phyloP scores from a whole-genome alignment of 2,329 filamentous ascomycete genomes.

The Lachnellula arida region DNA sequence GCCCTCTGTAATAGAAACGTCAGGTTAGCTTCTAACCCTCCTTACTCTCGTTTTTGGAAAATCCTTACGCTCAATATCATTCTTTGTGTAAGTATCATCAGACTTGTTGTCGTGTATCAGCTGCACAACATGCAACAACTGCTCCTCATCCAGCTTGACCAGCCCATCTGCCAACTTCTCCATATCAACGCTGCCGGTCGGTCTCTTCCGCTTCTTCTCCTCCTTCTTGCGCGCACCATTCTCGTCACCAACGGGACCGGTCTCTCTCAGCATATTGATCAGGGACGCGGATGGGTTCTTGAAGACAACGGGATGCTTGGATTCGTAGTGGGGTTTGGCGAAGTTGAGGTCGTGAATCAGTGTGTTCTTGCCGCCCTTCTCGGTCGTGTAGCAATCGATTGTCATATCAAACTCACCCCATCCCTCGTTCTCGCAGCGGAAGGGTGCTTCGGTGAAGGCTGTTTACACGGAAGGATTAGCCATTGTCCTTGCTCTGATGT shows the following conservation, averaged over 20 bases:
- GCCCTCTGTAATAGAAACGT: slow-evolving; percentile 56
- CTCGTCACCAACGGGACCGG: slow-evolving; percentile 76
- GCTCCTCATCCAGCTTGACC: slow-evolving; percentile 85
- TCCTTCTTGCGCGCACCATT: slow-evolving; percentile 58
- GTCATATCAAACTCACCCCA: slow-evolving; percentile 99
- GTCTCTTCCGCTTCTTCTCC: slow-evolving; percentile 71
- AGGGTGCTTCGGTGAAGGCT: slow-evolving; percentile 82
- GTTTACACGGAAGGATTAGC: slow-evolving; percentile 6
- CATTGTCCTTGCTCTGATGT: background rate
- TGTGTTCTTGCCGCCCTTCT: slow-evolving; percentile 77
- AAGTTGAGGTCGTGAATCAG: slow-evolving; percentile 93
- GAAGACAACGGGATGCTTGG: slow-evolving; percentile 75
- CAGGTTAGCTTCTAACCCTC: slow-evolving; percentile 4
- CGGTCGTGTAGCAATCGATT: slow-evolving; percentile 75
- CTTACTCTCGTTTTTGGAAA: background rate
- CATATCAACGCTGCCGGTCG: slow-evolving; percentile 66
- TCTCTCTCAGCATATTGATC: slow-evolving; percentile 72
- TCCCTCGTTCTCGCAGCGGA: slow-evolving; percentile 86
- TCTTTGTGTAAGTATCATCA: slow-evolving; percentile 91
- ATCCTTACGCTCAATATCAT: slow-evolving; percentile 84
- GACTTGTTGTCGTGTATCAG: slow-evolving; percentile 98
- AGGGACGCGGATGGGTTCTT: slow-evolving; percentile 90
- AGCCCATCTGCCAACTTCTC: slow-evolving; percentile 94
- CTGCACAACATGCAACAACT: slow-evolving; percentile 90
- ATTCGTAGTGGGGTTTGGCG: slow-evolving; percentile 72